Evolutionary conservation across 495 filamentous ascomycete species (phyloP).

Genomic region (Xylaria sp.): DNA sequence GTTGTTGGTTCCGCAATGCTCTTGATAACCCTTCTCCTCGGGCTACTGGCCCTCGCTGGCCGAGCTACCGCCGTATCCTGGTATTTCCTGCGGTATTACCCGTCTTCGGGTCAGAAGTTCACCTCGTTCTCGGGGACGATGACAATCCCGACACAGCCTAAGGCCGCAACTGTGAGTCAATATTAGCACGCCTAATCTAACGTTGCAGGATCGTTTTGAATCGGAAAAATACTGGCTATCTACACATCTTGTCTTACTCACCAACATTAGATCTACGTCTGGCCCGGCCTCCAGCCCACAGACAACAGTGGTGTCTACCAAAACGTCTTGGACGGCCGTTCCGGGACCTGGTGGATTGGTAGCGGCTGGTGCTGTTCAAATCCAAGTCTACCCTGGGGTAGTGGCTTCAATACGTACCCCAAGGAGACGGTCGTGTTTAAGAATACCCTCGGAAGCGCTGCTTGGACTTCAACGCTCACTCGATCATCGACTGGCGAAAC

Average conservation of each 20-base stretch:
- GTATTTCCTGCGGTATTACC: conserved; percentile 48
- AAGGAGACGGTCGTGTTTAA: conserved; percentile 43
- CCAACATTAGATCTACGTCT: conserved; percentile 46
- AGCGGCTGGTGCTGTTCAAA: conserved; percentile 53
- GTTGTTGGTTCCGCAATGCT: conserved; percentile 26
- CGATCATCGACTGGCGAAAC: conserved; percentile 31
- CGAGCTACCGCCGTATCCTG: conserved; percentile 40
- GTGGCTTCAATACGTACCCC: conserved; percentile 46
- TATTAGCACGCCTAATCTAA: too few relatives aligned
- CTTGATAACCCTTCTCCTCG: conserved; percentile 24
- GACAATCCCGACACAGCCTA: conserved; percentile 45
- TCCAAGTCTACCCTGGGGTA: conserved; percentile 49
- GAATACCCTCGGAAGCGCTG: conserved; percentile 34
- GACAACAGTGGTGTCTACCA: conserved; percentile 52
- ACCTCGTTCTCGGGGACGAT: conserved; percentile 49
- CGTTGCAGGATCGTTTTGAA: too few relatives aligned
- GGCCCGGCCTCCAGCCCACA: conserved; percentile 52
- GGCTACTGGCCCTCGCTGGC: conserved; percentile 33
- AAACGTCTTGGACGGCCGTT: conserved; percentile 50
- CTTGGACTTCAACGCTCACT: conserved; percentile 36
- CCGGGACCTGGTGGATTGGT: conserved; percentile 53
- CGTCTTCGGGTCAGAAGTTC: conserved; percentile 43
- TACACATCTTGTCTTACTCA: too few relatives aligned
- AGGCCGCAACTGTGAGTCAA: conserved; percentile 35
- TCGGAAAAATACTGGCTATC: too few relatives aligned